Evolutionary conservation across 2,329 filamentous ascomycete species (phyloP), one percentile per base, ranked within the genome.

Genomic region (Calonectria fujianensis): DNA sequence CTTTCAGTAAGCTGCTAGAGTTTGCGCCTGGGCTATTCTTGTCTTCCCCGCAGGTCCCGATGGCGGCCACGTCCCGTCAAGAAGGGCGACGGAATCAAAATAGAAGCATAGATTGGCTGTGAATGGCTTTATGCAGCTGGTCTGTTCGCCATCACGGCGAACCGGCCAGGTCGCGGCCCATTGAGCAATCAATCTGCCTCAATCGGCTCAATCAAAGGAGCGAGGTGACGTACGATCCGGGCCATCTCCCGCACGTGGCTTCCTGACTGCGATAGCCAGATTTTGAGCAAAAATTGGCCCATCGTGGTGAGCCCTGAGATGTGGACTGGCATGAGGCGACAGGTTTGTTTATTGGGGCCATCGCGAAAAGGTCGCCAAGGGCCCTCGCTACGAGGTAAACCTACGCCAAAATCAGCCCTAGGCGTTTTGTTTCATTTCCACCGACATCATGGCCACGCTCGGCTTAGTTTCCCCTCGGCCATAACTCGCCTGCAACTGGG

Each of bases 381-480:
- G 4, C 54, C 71, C 50, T 75, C 69, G 71, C 74, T 78, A 74
- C 72, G 77, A 72, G 39, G 66, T 29, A 68, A 78, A 74, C 63
- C 69, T 75, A 78, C 78, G 75, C 74, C 78, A 75, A 73, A 67
- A 39, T n/a, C 57, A 72, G 76, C 20, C 69, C 59, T 70, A 70
- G 72, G 73, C 71, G 54, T 69, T 37, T 61, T n/a, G 72, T 68
- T 69, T 81, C 79, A 81, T 81, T 80, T 81, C 79, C 79, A 81
- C 78, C 75, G 73, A 79, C 79, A 80, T 80, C 78, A 77, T 75
- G 39, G 35, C 57, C 61, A 64, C 64, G 41, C 39, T 66, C 37
- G 73, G 57, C 67, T 61, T 63, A 37, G 13, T 18, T 54, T 39
- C 45, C 31, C 74, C 65, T 67, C 65, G 41, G 48, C 52, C 24